Base-by-base conservation (phyloP, 108 stramenopile genomes). In the Nitzschia putrida region DNA sequence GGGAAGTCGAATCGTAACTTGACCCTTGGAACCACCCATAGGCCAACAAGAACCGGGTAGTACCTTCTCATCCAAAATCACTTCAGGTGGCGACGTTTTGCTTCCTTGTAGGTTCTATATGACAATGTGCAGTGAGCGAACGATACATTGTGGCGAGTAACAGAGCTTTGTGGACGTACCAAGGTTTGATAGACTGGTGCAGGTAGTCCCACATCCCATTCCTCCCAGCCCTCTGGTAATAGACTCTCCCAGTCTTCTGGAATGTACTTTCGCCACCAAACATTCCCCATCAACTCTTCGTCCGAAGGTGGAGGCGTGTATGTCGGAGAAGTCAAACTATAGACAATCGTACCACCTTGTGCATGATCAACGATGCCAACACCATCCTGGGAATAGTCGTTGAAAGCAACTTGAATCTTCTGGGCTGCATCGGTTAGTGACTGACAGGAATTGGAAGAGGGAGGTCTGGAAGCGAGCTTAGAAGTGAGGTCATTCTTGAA, bases 241-340 rank as follows among this genome's bases (percentile, higher is more conserved):
- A 69, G 39, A n/a, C 77, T 56, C 59, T 89, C 87, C 89, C 86
- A 90, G 64, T 88, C 89, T 55, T 90, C 70, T 25, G 89, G 89
- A 61, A 90, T 76, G 50, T 76, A 88, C 11, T 75, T 74, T 37
- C 80, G 61, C 73, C 85, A 74, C 75, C 68, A 71, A 16, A 68
- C 59, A 44, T 68, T 57, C 20, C 75, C 79, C 41, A 77, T 29
- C 22, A 59, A 16, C 14, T 71, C 54, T 47, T 37, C 5, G 20
- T 43, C 45, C 10, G 11, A 38, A 41, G 71, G 53, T 3, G 53
- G 54, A 7, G 72, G 72, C 16, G 23, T 7, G 47, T 73, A 73
- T 8, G 78, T 79, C 23, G 52, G 41, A 10, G 72, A 73, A 10
- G 78, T 79, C 63, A 79, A 16, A 38, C 47, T 43, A 47, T 79